Evolutionary conservation across 495 filamentous ascomycete species (phyloP).

Genomic region (Sordaria brevicollis): DNA sequence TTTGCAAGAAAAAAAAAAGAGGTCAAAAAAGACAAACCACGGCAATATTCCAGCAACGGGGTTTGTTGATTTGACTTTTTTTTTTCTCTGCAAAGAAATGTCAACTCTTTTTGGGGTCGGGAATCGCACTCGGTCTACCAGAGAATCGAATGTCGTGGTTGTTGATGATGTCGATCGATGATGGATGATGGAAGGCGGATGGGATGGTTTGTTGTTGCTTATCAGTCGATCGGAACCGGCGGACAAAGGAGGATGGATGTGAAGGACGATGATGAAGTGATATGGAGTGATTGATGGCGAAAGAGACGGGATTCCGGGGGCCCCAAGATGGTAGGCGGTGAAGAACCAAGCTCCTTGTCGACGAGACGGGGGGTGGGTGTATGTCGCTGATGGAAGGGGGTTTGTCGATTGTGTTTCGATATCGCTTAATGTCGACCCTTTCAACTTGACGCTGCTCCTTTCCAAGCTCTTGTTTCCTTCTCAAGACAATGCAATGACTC

Average conservation of each 20-base stretch:
- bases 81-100: background rate
- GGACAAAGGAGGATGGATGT: background rate
- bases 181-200: background rate
- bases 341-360: background rate
- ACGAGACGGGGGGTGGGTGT: too few relatives aligned
- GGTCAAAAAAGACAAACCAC: conserved; percentile 14
- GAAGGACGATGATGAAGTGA: background rate
- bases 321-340: background rate
- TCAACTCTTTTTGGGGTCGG: background rate
- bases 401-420: background rate
- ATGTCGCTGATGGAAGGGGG: background rate
- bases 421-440: background rate
- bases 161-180: background rate
- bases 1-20: too few relatives aligned
- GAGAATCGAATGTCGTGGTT: background rate
- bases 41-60: conserved; percentile 33
- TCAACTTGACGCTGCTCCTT: background rate
- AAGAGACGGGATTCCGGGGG: background rate
- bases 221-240: background rate
- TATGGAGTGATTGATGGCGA: background rate
- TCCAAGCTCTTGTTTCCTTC: background rate
- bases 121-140: background rate
- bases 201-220: background rate
- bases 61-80: conserved; percentile 12
- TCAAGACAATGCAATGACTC: background rate